Evolutionary conservation across 768 basidiomycete genomes (phyloP), one percentile per base, ranked within the genome.

Genomic region (Udeniomyces megalosporus): DNA sequence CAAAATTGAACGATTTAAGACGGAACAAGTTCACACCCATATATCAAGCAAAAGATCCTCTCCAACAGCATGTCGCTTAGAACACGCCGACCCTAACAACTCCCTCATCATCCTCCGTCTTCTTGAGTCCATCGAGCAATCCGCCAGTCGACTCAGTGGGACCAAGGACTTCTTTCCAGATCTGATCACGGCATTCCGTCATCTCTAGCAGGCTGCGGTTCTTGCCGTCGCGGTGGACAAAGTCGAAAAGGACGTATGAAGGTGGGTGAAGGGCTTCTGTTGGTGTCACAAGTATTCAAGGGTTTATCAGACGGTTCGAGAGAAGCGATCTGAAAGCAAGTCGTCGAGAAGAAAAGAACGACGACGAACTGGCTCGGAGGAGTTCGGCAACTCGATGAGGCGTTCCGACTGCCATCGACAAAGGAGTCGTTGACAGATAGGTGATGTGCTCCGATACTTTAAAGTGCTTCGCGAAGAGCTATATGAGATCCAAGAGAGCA

Each of bases 401-500:
- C 2, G 63, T 65, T n/a, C 63, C 63, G 32, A 65, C 63, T 7
- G 63, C 63, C 58, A 65, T 59, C 26, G 58, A 58, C 15, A 65
- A 22, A 6, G 51, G 42, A n/a, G 63, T 65, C 17, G 31, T 55
- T 1, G 51, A 45, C 2, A 65, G 63, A 14, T 60, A 65, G 28
- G 57, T 55, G 17, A 65, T 58, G 46, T 58, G 57, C 24, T 61
- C 60, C 2, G 63, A 59, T 1, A 65, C 24, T 28, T 65, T 65
- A 58, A 65, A 65, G 49, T 65, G 63, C 28, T 65, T 65, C 14
- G 63, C 63, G 29, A 65, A 65, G 20, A 65, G 58, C 58, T 63
- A 46, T 6, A 17, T 14, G 42, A 51, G 26, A 24, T n/a, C 14
- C 8, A 28, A 29, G 26, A 14, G 28, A 29, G 14, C 26, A 10